phyloP scores from a whole-genome alignment of 257 asterid species.

The Thymus quinquecostatus region DNA sequence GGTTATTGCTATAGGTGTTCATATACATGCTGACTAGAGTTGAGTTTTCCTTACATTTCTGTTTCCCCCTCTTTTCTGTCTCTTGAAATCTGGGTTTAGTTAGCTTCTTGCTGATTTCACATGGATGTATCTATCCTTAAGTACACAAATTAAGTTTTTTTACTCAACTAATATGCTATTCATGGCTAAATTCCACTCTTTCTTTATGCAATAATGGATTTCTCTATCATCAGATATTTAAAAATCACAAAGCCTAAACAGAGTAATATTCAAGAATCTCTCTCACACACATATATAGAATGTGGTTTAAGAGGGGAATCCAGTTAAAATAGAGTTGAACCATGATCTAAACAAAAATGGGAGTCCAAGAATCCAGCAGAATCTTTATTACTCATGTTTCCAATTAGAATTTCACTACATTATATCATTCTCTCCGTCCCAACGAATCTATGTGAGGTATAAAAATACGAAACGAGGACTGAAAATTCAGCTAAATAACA shows the following conservation, averaged over 20 bases:
- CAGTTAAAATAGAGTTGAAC: not conserved
- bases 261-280: not conserved
- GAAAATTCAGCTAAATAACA: too few relatives aligned
- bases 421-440: not conserved
- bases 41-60: not conserved
- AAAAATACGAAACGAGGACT: too few relatives aligned
- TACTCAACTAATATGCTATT: not conserved
- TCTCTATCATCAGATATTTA: not conserved
- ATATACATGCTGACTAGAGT: slow-evolving; percentile 55
- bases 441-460: too few relatives aligned
- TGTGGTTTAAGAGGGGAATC: not conserved
- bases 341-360: too few relatives aligned
- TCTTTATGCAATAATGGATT: not conserved
- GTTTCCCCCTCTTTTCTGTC: too few relatives aligned
- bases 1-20: slow-evolving; percentile 82
- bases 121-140: not conserved
- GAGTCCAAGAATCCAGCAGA: too few relatives aligned
- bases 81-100: not conserved
- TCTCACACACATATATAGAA: not conserved
- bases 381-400: not conserved
- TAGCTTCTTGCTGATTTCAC: slow-evolving; percentile 14
- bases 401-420: not conserved
- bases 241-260: not conserved
- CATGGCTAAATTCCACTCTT: not conserved
- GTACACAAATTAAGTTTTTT: not conserved